Base-by-base conservation (phyloP, 805 yeast genomes). In the Candida golubevii region DNA sequence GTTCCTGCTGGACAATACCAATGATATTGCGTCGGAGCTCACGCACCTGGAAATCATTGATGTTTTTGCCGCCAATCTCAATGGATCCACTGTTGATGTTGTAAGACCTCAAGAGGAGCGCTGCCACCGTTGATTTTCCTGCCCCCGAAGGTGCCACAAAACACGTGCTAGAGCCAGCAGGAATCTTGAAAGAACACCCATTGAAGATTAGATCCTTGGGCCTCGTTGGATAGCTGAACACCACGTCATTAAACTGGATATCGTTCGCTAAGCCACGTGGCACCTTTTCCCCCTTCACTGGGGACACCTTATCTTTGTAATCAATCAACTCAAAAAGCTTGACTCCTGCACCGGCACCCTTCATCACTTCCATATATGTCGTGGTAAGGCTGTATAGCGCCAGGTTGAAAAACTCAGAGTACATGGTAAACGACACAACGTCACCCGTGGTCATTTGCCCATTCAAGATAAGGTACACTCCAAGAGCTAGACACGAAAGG, bases 1-100 rank as follows among this genome's bases (percentile, higher is more conserved):
- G 84, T 51, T 79, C 85, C 58, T 79, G 85, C 57, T 79, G 83
- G 10, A 79, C 85, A 32, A 79, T 66, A 1, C 83, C 81, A 44
- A 84, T 74, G 5, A 69, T 50, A 29, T 70, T 62, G 33, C 74
- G 59, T 45, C 85, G 66, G 47, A 77, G 69, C 33, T 71, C 75
- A 28, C 72, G 63, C 15, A 78, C 70, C 53, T 79, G 80, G 48
- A 74, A 65, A 8, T 67, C 65, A 28, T 62, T 57, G 35, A 80
- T 75, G 48, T 78, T 70, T 39, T 58, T 56, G 2, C 82, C 84
- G 26, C 82, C 84, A 36, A 80, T 68, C 27, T 63, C 46, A 10
- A 80, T 77, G 40, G 65, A 56, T 8, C 85, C 85, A 8, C 61
- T 44, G 43, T 69, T 63, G 6, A 78, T 69, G 45, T 75, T 72